Conservation (phyloP, 805 yeast species). For the Candida patagonica region DNA sequence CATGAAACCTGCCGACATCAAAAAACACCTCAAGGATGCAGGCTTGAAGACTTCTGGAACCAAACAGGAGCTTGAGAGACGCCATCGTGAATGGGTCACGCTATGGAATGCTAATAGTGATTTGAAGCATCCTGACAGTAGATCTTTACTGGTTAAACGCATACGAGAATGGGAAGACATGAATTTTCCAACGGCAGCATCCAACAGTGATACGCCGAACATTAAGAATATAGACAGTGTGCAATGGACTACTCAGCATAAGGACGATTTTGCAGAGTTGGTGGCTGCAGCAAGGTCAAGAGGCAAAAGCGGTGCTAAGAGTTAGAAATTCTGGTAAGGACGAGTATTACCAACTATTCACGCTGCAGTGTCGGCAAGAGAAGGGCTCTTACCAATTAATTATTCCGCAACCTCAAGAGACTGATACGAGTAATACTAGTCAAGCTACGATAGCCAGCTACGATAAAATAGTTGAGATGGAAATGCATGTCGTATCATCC, state of each 20-base stretch:
- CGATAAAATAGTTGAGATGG: too few relatives aligned
- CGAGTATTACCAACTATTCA: too few relatives aligned
- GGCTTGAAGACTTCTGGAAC: constrained; percentile 57
- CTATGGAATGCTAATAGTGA: constrained; percentile 78
- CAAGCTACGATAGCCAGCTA: too few relatives aligned
- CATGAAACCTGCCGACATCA: constrained; percentile 48
- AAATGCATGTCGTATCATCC: too few relatives aligned
- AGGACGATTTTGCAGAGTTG: constrained; percentile 18
- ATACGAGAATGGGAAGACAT: constrained; percentile 59
- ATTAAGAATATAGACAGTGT: constrained; percentile 16
- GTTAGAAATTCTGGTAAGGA: too few relatives aligned
- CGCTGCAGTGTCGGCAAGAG: too few relatives aligned
- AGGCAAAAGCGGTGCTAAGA: not conserved
- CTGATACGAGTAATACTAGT: too few relatives aligned
- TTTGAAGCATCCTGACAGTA: constrained; percentile 53
- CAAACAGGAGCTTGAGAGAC: constrained; percentile 49
- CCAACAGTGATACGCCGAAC: not conserved
- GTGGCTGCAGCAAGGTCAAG: constrained; percentile 15
- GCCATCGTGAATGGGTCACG: constrained; percentile 71
- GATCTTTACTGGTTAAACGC: constrained; percentile 43
- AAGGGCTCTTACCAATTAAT: too few relatives aligned
- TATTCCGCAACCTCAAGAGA: too few relatives aligned
- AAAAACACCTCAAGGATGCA: constrained; percentile 45
- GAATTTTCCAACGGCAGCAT: not conserved
- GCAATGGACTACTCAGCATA: constrained; percentile 19